phyloP scores from a whole-genome alignment of 2,329 filamentous ascomycete genomes.

The Diaporthe aspalathi region DNA sequence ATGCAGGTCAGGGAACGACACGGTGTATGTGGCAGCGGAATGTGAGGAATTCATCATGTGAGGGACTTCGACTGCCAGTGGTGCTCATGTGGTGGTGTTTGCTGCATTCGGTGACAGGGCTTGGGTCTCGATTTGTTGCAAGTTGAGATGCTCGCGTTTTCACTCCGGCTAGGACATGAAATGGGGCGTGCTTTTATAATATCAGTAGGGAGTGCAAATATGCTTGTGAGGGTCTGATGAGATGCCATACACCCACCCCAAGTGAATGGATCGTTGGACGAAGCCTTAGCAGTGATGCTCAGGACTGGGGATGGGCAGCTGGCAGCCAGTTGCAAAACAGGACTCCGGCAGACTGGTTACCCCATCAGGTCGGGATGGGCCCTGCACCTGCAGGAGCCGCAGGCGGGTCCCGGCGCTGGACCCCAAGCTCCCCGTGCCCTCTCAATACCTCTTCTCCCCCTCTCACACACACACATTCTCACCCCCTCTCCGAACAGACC shows the following conservation, averaged over 20 bases:
- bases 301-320: neutral
- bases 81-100: neutral
- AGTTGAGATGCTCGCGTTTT: neutral
- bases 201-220: neutral
- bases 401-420: constrained; percentile 8
- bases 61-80: neutral
- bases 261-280: neutral
- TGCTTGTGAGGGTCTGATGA: neutral
- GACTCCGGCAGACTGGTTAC: neutral
- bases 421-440: neutral
- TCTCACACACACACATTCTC: too few species aligned
- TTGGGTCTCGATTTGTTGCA: neutral
- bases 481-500: constrained; percentile 15
- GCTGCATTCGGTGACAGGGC: neutral
- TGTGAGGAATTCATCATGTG: neutral
- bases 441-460: too few species aligned
- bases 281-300: neutral
- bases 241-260: too few species aligned
- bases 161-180: neutral
- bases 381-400: constrained; percentile 16
- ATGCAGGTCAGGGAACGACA: constrained; percentile 17
- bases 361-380: constrained; percentile 3
- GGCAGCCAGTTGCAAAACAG: constrained; percentile 12
- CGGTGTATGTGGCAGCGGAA: neutral
- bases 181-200: neutral